Percentiles rank a stretch among this genome's conserved stretches.
Conservation (phyloP, 176 grass and related monocot genomes). For the Avena insularis region DNA sequence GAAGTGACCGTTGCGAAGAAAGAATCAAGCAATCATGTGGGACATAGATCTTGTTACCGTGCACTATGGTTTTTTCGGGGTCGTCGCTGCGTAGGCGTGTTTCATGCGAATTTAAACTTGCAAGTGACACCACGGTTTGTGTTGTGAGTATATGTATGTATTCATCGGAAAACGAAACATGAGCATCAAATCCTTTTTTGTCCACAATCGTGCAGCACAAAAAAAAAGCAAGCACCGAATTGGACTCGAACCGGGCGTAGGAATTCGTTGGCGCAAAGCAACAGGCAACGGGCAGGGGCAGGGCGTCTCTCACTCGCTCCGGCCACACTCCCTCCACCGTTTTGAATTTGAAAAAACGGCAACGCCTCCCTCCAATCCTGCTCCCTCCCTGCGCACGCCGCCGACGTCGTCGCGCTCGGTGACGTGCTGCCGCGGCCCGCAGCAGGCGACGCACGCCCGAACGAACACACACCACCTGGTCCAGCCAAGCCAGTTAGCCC, state of each 20-base stretch:
- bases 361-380: constrained; percentile 1
- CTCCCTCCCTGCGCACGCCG: constrained; percentile 2
- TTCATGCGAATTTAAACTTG: too few relatives aligned
- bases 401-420: neutral
- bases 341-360: constrained; percentile 62
- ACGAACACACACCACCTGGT: neutral
- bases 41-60: too few relatives aligned
- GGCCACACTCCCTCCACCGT: constrained; percentile 41
- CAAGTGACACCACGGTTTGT: too few relatives aligned
- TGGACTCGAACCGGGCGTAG: neutral
- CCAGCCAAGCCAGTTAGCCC: neutral
- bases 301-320: neutral
- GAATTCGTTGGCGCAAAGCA: constrained; percentile 2
- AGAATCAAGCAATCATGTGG: too few relatives aligned
- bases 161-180: too few relatives aligned
- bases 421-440: neutral
- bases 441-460: neutral
- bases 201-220: neutral
- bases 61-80: too few relatives aligned
- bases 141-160: too few relatives aligned
- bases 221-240: neutral
- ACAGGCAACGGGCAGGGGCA: neutral
- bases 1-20: too few relatives aligned
- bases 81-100: too few relatives aligned
- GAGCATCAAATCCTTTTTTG: too few relatives aligned